Conservation (phyloP, 1,284 basidiomycete genomes). For the Phellopilus nigrolimitatus region DNA sequence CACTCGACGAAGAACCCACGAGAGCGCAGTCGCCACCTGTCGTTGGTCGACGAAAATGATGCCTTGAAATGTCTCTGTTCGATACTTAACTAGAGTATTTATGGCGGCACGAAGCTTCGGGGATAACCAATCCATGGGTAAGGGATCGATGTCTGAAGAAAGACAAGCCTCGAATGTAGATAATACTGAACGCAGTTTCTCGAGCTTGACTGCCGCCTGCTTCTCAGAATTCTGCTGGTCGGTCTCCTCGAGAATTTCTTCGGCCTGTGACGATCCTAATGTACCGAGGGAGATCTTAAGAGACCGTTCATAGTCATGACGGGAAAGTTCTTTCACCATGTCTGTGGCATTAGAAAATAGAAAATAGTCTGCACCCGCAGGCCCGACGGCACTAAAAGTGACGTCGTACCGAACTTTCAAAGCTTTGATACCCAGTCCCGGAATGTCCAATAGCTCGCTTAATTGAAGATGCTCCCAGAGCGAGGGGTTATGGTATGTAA, state of each 20-base stretch:
- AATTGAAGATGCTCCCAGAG: conserved; percentile 52
- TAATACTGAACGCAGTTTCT: not conserved
- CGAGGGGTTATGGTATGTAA: conserved; percentile 46
- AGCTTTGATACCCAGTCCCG: conserved; percentile 21
- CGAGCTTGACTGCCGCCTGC: not conserved
- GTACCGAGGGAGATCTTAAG: not conserved
- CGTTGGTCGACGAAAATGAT: conserved; percentile 84
- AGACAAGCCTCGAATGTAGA: conserved; percentile 9
- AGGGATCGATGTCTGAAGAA: conserved; percentile 25
- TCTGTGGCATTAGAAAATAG: conserved; percentile 29
- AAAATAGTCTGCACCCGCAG: conserved; percentile 55
- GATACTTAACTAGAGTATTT: conserved; percentile 53
- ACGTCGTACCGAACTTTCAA: conserved; percentile 56
- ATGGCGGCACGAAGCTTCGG: conserved; percentile 65
- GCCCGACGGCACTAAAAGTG: conserved; percentile 48
- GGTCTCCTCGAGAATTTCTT: not conserved
- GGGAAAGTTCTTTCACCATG: conserved; percentile 1
- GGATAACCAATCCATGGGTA: conserved; percentile 58
- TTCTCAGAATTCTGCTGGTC: not conserved
- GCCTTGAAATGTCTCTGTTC: conserved; percentile 58
- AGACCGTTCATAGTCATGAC: not conserved
- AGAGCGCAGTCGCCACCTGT: conserved; percentile 68
- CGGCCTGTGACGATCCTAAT: not conserved
- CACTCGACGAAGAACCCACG: conserved; percentile 56
- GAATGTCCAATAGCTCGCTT: conserved; percentile 38